Conservation (phyloP, 805 yeast species). For the Wickerhamomyces hampshirensis region DNA sequence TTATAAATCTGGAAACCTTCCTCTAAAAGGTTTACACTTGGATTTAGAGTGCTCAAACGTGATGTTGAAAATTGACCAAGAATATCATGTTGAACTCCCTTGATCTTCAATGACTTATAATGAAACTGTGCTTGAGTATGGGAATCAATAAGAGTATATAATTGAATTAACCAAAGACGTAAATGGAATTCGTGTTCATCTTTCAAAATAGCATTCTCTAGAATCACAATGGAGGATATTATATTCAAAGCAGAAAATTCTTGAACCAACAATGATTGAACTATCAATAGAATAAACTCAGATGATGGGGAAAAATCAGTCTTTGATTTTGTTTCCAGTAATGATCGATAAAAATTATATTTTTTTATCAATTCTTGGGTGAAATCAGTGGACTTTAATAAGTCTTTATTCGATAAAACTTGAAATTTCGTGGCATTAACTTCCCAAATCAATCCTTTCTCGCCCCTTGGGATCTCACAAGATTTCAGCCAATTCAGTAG, state of each 20-base stretch:
- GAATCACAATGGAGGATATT: constrained; percentile 41
- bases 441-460: constrained; percentile 23
- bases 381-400: constrained; percentile 21
- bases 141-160: constrained; percentile 58
- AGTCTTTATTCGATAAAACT: constrained; percentile 26
- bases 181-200: constrained; percentile 75
- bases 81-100: constrained; percentile 73
- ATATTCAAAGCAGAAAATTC: constrained; percentile 23
- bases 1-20: constrained; percentile 46
- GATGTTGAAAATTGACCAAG: constrained; percentile 49
- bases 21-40: constrained; percentile 30
- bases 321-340: constrained; percentile 36
- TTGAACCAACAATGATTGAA: constrained; percentile 30
- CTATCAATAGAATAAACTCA: constrained; percentile 56
- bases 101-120: constrained; percentile 55
- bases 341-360: constrained; percentile 35
- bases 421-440: constrained; percentile 47
- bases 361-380: constrained; percentile 30
- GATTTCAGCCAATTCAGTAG: constrained; percentile 22
- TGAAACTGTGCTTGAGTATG: constrained; percentile 43
- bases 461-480: constrained; percentile 17
- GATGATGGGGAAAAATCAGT: constrained; percentile 73
- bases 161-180: constrained; percentile 62
- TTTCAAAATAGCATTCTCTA: constrained; percentile 49
- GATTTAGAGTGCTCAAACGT: constrained; percentile 46